Percentiles rank a stretch among this genome's conserved stretches.
Conservation (phyloP, 2,329 filamentous ascomycete genomes). For the Pezicula carpinea region DNA sequence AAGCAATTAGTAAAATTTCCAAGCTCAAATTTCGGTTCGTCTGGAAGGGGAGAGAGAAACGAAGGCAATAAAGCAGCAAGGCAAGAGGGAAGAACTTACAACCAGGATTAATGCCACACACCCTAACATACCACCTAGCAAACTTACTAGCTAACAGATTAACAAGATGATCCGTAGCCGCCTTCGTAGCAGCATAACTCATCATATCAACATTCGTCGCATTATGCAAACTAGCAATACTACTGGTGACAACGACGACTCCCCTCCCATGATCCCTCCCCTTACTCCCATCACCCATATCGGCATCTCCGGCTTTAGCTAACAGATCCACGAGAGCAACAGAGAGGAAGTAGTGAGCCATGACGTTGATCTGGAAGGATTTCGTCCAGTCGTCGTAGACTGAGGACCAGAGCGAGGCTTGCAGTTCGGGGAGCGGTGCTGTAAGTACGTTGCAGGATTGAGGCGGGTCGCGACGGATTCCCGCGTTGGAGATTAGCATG, state of each 20-base stretch:
- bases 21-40: not conserved
- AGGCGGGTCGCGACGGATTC: constrained; percentile 41
- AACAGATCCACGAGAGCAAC: constrained; percentile 42
- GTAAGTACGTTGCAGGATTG: constrained; percentile 38
- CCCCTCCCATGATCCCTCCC: constrained; percentile 38
- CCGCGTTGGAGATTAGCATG: constrained; percentile 44
- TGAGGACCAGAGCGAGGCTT: constrained; percentile 43
- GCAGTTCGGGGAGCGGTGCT: constrained; percentile 37
- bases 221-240: constrained; percentile 48
- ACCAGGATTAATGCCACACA: constrained; percentile 40
- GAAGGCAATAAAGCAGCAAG: not conserved
- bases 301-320: constrained; percentile 31
- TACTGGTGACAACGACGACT: constrained; percentile 43
- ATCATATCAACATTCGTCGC: constrained; percentile 47
- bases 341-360: constrained; percentile 44
- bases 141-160: constrained; percentile 44
- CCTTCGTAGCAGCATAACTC: constrained; percentile 46
- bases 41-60: too few relatives aligned
- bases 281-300: constrained; percentile 22
- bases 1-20: not conserved
- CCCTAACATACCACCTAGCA: constrained; percentile 36
- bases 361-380: constrained; percentile 43
- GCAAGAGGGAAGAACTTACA: constrained; percentile 27
- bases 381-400: constrained; percentile 37
- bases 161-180: constrained; percentile 47